phyloP scores from a whole-genome alignment of 176 grass and related monocot genomes.

The Sorghum bicolor region DNA sequence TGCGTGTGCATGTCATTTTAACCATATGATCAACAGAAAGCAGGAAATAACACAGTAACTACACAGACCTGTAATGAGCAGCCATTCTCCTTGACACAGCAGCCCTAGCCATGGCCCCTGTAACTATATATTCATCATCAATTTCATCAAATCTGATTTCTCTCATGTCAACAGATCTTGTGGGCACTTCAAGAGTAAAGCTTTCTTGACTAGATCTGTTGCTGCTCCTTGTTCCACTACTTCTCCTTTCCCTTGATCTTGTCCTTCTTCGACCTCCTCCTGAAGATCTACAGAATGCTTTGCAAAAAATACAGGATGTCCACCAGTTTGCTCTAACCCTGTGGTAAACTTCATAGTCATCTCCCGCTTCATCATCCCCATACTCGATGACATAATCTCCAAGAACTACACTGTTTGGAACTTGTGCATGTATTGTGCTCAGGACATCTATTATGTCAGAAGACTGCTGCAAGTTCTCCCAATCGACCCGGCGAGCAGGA shows the following conservation, averaged over 20 bases:
- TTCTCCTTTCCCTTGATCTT: slow-evolving; percentile 41
- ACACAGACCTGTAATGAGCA: slow-evolving; percentile 58
- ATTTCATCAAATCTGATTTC: slow-evolving; percentile 77
- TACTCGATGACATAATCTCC: slow-evolving; percentile 98
- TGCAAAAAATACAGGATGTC: slow-evolving; percentile 76
- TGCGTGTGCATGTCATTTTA: background rate
- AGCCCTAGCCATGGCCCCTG: slow-evolving; percentile 44
- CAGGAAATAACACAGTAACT: background rate
- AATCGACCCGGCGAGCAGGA: slow-evolving; percentile 64
- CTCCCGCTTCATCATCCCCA: slow-evolving; percentile 79
- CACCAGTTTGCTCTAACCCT: slow-evolving; percentile 78
- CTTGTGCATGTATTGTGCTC: slow-evolving; percentile 88
- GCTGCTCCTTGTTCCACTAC: slow-evolving; percentile 47
- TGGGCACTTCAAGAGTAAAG: slow-evolving; percentile 47
- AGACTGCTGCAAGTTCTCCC: slow-evolving; percentile 94
- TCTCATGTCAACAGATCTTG: slow-evolving; percentile 63
- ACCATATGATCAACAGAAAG: slow-evolving; percentile 16
- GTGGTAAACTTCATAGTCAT: slow-evolving; percentile 73
- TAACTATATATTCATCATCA: slow-evolving; percentile 68
- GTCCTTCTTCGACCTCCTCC: slow-evolving; percentile 44
- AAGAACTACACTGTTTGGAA: slow-evolving; percentile 72
- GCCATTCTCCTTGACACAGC: slow-evolving; percentile 48
- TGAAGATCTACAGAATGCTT: slow-evolving; percentile 57
- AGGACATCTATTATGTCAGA: slow-evolving; percentile 91
- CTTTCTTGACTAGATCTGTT: slow-evolving; percentile 51